Conservation (phyloP, 1,139 yeast species). For the Suhomyces taliae region DNA sequence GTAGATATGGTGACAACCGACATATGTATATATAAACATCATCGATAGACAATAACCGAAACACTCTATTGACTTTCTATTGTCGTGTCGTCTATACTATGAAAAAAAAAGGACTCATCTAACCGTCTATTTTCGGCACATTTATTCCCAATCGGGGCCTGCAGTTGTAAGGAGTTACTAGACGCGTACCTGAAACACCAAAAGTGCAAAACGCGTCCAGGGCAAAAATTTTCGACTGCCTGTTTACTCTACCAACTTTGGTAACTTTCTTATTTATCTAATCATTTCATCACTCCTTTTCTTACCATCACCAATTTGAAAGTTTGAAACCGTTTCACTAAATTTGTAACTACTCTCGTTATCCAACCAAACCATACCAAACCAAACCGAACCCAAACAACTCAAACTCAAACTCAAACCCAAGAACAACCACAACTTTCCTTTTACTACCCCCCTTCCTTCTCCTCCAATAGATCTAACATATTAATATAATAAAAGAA, state of each 20-base stretch:
- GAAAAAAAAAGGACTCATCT: not conserved
- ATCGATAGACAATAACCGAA: no score
- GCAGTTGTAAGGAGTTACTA: conserved; percentile 9
- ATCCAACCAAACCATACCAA: not conserved
- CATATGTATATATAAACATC: no score
- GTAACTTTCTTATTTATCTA: conserved; percentile 7
- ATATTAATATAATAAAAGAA: conserved; percentile 9
- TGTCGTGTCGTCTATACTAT: not conserved
- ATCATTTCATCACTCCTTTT: conserved; percentile 1
- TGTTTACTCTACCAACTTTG: conserved; percentile 10
- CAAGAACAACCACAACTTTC: not conserved
- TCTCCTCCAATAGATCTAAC: not conserved
- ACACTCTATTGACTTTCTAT: no score
- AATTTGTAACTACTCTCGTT: not conserved
- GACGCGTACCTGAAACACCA: conserved; percentile 9
- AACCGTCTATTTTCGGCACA: not conserved
- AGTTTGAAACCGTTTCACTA: not conserved
- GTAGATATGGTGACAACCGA: no score
- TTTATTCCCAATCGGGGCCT: conserved; percentile 7
- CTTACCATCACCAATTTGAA: not conserved
- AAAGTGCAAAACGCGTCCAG: conserved; percentile 5
- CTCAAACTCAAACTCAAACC: no score
- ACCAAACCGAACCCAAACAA: no score
- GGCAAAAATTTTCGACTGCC: conserved; percentile 9
- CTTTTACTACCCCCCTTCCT: not conserved